Evolutionary conservation across 495 filamentous ascomycete genomes (phyloP).

Genomic region (Chaetomium fimeti): DNA sequence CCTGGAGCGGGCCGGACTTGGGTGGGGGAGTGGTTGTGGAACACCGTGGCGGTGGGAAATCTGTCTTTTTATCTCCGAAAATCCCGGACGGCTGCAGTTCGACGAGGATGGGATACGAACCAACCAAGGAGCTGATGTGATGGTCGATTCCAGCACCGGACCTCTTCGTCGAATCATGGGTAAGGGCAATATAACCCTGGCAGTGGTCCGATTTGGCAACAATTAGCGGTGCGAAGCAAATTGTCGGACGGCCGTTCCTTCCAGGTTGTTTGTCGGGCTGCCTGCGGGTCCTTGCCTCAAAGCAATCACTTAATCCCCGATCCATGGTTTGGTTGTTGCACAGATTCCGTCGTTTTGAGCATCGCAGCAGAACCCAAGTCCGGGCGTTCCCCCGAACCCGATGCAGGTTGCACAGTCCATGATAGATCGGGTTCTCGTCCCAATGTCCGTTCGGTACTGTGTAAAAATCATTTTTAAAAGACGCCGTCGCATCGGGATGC

Average conservation of each 20-base stretch:
- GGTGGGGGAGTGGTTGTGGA: conserved; percentile 14
- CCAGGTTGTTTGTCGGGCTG: too few relatives aligned
- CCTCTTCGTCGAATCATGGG: too few relatives aligned
- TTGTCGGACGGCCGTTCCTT: too few relatives aligned
- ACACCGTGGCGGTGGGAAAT: not conserved
- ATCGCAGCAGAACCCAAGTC: not conserved
- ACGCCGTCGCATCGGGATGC: not conserved
- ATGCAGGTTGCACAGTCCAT: conserved; percentile 11
- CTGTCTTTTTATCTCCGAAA: conserved; percentile 16
- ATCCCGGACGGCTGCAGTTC: conserved; percentile 6
- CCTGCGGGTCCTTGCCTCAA: too few relatives aligned
- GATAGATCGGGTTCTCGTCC: conserved; percentile 4
- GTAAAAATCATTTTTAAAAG: not conserved
- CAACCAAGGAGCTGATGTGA: not conserved
- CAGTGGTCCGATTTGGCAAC: not conserved
- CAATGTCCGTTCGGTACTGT: not conserved
- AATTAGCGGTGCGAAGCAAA: not conserved
- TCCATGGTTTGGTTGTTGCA: not conserved
- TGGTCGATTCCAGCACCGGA: not conserved
- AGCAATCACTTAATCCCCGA: not conserved
- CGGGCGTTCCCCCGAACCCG: not conserved
- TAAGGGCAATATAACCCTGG: too few relatives aligned
- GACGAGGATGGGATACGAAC: not conserved
- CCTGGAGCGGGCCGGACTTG: conserved; percentile 16
- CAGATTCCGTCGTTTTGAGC: not conserved